A percentile compares a stretch with the other conserved stretches of the same genome.
Evolutionary conservation across 768 basidiomycete species (phyloP).

Genomic region (Suillus sp.): DNA sequence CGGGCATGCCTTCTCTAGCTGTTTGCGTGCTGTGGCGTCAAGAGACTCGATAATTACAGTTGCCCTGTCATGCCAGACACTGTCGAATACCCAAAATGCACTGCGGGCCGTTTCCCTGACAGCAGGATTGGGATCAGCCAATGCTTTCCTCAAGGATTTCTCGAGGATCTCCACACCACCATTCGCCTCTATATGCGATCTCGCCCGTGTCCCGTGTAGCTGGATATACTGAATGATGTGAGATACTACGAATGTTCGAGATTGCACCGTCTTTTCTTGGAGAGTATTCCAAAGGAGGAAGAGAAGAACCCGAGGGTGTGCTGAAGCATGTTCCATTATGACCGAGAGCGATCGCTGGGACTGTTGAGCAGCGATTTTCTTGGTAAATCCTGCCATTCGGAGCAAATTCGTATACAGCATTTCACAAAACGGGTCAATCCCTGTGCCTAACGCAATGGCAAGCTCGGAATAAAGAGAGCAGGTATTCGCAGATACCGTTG

Average conservation of each 20-base stretch:
- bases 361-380: constrained; percentile 86
- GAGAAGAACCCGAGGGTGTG: constrained; percentile 68
- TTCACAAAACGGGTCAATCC: constrained; percentile 83
- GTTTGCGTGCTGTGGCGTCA: constrained; percentile 71
- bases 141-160: constrained; percentile 67
- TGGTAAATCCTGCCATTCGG: constrained; percentile 87
- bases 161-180: constrained; percentile 75
- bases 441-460: constrained; percentile 59
- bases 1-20: constrained; percentile 86
- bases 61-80: constrained; percentile 76
- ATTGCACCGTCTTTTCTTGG: constrained; percentile 81
- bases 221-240: constrained; percentile 81
- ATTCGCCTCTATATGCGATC: constrained; percentile 64
- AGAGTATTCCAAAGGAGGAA: constrained; percentile 67
- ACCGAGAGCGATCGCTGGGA: constrained; percentile 72
- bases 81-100: constrained; percentile 80
- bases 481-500: constrained; percentile 82
- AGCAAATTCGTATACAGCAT: constrained; percentile 72
- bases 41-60: constrained; percentile 61
- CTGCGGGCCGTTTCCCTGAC: constrained; percentile 74
- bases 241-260: constrained; percentile 61
- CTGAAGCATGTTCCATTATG: constrained; percentile 71
- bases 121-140: constrained; percentile 78
- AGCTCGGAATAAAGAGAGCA: constrained; percentile 79
- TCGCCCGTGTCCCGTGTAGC: constrained; percentile 65